Percentiles rank a stretch among this genome's conserved stretches.
Evolutionary conservation across 2,329 filamentous ascomycete species (phyloP).

Genomic region (Nothophaeocryptopus gaeumannii): DNA sequence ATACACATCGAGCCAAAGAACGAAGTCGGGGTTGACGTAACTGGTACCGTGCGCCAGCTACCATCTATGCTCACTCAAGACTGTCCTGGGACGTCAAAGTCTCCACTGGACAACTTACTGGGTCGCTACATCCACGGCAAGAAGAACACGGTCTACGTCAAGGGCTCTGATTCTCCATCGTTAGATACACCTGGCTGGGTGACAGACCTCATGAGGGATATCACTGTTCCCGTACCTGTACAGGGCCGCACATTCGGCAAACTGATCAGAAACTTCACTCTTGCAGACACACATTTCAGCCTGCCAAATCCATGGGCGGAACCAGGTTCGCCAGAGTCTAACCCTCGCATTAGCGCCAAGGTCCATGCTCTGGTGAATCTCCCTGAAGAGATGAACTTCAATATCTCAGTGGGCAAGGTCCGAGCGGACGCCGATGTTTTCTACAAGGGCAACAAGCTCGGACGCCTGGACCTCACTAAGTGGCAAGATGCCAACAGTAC

Average conservation of each 20-base stretch:
- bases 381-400: constrained; percentile 83
- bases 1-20: constrained; percentile 67
- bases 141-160: constrained; percentile 75
- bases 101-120: constrained; percentile 80
- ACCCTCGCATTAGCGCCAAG: constrained; percentile 77
- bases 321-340: constrained; percentile 67
- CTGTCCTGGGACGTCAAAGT: constrained; percentile 74
- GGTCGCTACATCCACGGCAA: constrained; percentile 78
- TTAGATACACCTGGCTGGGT: constrained; percentile 78
- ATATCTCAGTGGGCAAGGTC: constrained; percentile 72
- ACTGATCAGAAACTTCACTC: constrained; percentile 81
- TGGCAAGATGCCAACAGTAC: constrained; percentile 86
- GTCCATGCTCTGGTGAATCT: constrained; percentile 75
- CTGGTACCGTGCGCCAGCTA: constrained; percentile 69
- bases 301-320: constrained; percentile 78
- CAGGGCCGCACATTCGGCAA: constrained; percentile 78
- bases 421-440: constrained; percentile 76
- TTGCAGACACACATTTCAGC: constrained; percentile 80
- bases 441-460: constrained; percentile 75
- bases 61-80: constrained; percentile 67
- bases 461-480: constrained; percentile 70
- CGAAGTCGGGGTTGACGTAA: constrained; percentile 66
- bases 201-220: constrained; percentile 71
- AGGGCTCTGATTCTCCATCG: constrained; percentile 66
- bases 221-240: constrained; percentile 81